Evolutionary conservation across 805 yeast species (phyloP), one percentile per base, ranked within the genome.

Genomic region (Torulaspora delbrueckii): DNA sequence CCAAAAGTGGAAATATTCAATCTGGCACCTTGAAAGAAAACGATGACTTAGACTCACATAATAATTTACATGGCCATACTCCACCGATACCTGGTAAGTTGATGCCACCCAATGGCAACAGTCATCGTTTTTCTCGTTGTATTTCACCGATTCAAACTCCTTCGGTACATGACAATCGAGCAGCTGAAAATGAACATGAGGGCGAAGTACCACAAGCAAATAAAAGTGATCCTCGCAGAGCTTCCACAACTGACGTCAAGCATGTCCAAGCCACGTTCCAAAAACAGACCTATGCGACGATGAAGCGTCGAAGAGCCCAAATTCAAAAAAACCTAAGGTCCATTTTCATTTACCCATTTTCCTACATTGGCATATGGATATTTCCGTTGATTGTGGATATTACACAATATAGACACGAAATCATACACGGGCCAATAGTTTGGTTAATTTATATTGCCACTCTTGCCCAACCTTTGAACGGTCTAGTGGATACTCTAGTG

Each of bases 301-400:
- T 87, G 62, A 76, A 82, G 48, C 68, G 74, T 31, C 71, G 93
- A 14, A 81, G 88, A 53, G 66, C 74, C 24, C 75, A 77, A 50
- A 85, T 89, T 41, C 80, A 83, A 60, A 79, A 81, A 46, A 96
- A 89, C 66, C 80, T 86, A 76, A 81, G 81, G 56, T 74, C 83
- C 26, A 82, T 89, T 39, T 87, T 89, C 64, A 73, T 89, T 37
- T 89, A 89, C 60, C 97, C 97, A 3, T 68, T 84, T 34, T 84
- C 95, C 2, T 89, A 87, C 63, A 72, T 87, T 47, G 71, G 84
- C 23, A 65, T 88, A 38, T 89, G 97, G 97, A 59, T 83, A 16
- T 82, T 85, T 52, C 96, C 96, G 1, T 76, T 86, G 49, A 75
- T 82, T 4, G 71, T 78, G 28, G 85, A 84, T 56, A 71, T 79